These are phyloP conservation scores for Didymella glomerata DNA, from an alignment of 2,329 filamentous ascomycete genomes.

Conservation along the genomic window DNA sequence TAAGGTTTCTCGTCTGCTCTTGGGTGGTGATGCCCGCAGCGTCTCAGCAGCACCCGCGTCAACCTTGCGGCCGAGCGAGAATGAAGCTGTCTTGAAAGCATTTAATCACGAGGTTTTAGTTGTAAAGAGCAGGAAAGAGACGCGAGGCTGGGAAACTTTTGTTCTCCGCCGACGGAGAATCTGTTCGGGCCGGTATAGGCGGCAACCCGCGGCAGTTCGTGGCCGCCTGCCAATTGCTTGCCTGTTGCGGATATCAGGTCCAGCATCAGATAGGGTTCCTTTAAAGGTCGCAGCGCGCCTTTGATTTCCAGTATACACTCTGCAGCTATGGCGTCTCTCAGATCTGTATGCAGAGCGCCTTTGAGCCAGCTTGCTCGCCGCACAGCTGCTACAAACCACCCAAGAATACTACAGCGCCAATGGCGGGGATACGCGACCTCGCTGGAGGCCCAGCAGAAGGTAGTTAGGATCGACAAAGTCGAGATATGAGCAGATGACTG, in stretches of 20 bases:
- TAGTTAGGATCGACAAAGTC: slow-evolving; percentile 26
- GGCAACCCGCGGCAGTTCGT: slow-evolving; percentile 16
- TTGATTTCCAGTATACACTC: slow-evolving; percentile 18
- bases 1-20: slow-evolving; percentile 55
- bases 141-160: slow-evolving; percentile 28
- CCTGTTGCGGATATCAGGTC: slow-evolving; percentile 36
- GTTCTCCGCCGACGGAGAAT: background rate
- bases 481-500: slow-evolving; percentile 13
- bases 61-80: slow-evolving; percentile 60
- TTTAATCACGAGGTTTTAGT: slow-evolving; percentile 86
- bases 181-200: background rate
- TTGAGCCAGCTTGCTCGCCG: slow-evolving; percentile 46
- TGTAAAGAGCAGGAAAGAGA: slow-evolving; percentile 63
- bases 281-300: slow-evolving; percentile 32
- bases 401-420: slow-evolving; percentile 43
- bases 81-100: slow-evolving; percentile 65
- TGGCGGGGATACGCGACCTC: slow-evolving; percentile 55
- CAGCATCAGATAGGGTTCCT: slow-evolving; percentile 29
- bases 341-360: slow-evolving; percentile 51
- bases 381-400: slow-evolving; percentile 43
- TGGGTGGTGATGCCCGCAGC: slow-evolving; percentile 59
- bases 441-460: slow-evolving; percentile 59
- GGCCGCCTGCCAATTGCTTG: slow-evolving; percentile 27
- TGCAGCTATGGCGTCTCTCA: slow-evolving; percentile 53
- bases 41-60: slow-evolving; percentile 60